Evolutionary conservation across 352 stramenopile species (phyloP).

Genomic region (Phytopythium ostracodes): DNA sequence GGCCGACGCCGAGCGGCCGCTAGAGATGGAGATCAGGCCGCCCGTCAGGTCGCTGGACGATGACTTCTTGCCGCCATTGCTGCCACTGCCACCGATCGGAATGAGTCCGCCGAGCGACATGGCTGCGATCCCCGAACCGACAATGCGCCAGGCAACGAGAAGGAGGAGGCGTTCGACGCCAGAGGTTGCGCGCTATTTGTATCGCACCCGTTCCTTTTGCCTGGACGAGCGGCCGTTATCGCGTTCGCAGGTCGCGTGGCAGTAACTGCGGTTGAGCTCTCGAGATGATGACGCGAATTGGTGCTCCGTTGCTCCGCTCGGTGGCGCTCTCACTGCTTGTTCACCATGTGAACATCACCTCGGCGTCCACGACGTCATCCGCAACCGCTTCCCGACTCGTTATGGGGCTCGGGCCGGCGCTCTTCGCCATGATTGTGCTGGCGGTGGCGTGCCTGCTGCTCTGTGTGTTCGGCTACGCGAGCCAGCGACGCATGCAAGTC

Average conservation of each 20-base stretch:
- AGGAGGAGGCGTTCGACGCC: background rate
- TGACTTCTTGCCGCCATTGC: constrained; percentile 15
- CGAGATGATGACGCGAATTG: background rate
- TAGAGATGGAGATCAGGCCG: constrained; percentile 56
- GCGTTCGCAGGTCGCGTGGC: background rate
- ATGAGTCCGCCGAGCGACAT: constrained; percentile 54
- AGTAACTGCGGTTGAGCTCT: background rate
- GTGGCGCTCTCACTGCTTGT: background rate
- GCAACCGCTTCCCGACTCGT: constrained; percentile 6
- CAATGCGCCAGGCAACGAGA: no score
- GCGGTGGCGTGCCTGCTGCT: constrained; percentile 23
- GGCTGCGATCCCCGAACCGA: background rate
- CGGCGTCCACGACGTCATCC: background rate
- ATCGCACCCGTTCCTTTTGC: constrained; percentile 1
- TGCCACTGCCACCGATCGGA: constrained; percentile 31
- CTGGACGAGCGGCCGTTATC: background rate
- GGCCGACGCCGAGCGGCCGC: constrained; percentile 7
- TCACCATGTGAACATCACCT: background rate
- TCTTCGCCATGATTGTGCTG: constrained; percentile 36
- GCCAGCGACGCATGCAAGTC: constrained; percentile 10
- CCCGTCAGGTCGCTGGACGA: constrained; percentile 40
- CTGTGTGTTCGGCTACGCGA: constrained; percentile 26
- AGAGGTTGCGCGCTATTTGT: background rate
- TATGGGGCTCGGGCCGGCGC: constrained; percentile 26
- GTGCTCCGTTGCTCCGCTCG: background rate